phyloP scores from a whole-genome alignment of 1,139 yeast genomes.

The Blastobotrys buckinghamii region DNA sequence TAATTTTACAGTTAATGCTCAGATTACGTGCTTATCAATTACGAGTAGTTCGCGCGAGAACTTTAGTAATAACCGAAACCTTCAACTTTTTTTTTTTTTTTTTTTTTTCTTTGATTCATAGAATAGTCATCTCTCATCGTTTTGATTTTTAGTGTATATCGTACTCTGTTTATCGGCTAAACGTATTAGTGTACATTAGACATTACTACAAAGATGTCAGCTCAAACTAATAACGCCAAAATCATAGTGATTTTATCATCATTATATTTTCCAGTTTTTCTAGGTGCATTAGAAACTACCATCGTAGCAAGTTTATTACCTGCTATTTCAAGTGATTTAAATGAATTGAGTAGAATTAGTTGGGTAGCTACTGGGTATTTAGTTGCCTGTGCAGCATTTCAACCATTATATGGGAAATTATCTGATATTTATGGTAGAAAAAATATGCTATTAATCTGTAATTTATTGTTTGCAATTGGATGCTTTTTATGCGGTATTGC shows the following conservation, averaged over 20 bases:
- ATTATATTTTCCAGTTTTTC: slow-evolving; percentile 47
- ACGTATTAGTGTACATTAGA: too few species aligned
- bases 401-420: slow-evolving; percentile 78
- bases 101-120: too few species aligned
- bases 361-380: slow-evolving; percentile 61
- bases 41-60: too few species aligned
- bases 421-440: slow-evolving; percentile 84
- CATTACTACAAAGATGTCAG: too few species aligned
- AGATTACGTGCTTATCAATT: too few species aligned
- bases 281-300: slow-evolving; percentile 59
- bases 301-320: slow-evolving; percentile 60
- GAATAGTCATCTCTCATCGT: too few species aligned
- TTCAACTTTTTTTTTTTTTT: too few species aligned
- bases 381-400: slow-evolving; percentile 57
- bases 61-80: too few species aligned
- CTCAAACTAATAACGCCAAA: too few species aligned
- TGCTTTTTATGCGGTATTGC: slow-evolving; percentile 50
- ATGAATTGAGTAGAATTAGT: slow-evolving; percentile 46
- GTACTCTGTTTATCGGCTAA: too few species aligned
- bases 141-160: too few species aligned
- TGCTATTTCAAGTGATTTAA: slow-evolving; percentile 55
- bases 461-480: slow-evolving; percentile 47
- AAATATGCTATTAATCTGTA: slow-evolving; percentile 44
- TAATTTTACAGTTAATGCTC: too few species aligned
- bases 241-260: slow-evolving; percentile 29